Percentiles rank a stretch among this genome's conserved stretches.
Evolutionary conservation across 2,329 filamentous ascomycete genomes (phyloP).

Genomic region (Coniochaeta sp.): DNA sequence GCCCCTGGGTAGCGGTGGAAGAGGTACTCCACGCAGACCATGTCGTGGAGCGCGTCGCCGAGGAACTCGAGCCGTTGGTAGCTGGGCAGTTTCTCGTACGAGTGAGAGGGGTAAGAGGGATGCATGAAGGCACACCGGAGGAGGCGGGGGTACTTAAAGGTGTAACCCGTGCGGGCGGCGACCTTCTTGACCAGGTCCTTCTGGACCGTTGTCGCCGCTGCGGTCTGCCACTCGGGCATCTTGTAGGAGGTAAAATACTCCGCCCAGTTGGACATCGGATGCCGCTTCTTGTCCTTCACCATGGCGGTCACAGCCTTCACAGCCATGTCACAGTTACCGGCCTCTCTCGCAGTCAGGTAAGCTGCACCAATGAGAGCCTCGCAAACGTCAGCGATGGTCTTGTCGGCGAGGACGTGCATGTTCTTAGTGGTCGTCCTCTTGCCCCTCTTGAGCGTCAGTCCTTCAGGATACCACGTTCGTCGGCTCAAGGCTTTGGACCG

Average conservation of each 20-base stretch:
- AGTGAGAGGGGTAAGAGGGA: conserved; percentile 63
- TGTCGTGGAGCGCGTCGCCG: conserved; percentile 81
- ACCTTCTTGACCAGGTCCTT: conserved; percentile 61
- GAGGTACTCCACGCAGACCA: conserved; percentile 76
- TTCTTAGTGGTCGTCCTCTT: conserved; percentile 49
- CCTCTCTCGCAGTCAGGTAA: conserved; percentile 41
- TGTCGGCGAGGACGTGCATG: conserved; percentile 70
- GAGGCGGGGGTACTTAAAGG: conserved; percentile 68
- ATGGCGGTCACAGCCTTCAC: conserved; percentile 61
- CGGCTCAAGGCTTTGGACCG: conserved; percentile 77
- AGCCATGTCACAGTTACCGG: conserved; percentile 46
- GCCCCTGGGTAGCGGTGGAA: conserved; percentile 70
- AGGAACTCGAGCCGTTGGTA: conserved; percentile 92
- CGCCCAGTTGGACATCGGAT: conserved; percentile 59
- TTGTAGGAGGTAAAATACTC: conserved; percentile 69
- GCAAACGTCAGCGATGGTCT: conserved; percentile 89
- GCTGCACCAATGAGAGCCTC: conserved; percentile 91
- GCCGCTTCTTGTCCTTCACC: conserved; percentile 57
- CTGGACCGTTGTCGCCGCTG: conserved; percentile 57
- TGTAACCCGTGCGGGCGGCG: conserved; percentile 46
- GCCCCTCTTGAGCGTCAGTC: conserved; percentile 65
- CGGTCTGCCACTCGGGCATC: conserved; percentile 64
- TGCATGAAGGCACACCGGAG: conserved; percentile 83
- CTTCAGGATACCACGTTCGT: conserved; percentile 83
- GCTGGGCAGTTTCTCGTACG: conserved; percentile 71